Evolutionary conservation across 768 basidiomycete genomes (phyloP).

Genomic region (Grammothele lineata): DNA sequence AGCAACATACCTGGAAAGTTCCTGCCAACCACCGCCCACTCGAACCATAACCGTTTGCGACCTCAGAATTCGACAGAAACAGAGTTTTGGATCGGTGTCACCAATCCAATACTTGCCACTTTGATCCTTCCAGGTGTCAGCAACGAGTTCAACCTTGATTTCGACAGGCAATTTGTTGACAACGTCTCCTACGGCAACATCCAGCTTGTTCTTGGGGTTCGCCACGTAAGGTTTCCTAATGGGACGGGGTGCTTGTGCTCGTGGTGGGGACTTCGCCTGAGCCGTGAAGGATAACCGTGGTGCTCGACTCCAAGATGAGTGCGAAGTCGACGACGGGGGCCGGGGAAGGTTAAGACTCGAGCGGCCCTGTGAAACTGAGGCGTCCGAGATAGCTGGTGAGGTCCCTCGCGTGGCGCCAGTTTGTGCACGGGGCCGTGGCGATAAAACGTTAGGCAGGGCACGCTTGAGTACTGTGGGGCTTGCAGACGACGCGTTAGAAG

Average conservation of each 20-base stretch:
- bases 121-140: slow-evolving; percentile 86
- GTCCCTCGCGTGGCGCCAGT: slow-evolving; percentile 37
- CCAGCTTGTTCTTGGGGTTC: slow-evolving; percentile 87
- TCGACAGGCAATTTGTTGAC: slow-evolving; percentile 84
- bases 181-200: slow-evolving; percentile 89
- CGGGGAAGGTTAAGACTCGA: slow-evolving; percentile 42
- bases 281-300: slow-evolving; percentile 58
- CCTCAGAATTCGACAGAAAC: slow-evolving; percentile 87
- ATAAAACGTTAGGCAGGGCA: slow-evolving; percentile 24
- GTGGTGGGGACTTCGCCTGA: slow-evolving; percentile 40
- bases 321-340: slow-evolving; percentile 38
- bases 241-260: slow-evolving; percentile 32
- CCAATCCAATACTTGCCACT: slow-evolving; percentile 98
- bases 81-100: slow-evolving; percentile 82
- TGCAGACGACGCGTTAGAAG: slow-evolving; percentile 32
- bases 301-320: slow-evolving; percentile 65
- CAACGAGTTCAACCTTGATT: slow-evolving; percentile 77
- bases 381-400: slow-evolving; percentile 65
- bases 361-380: slow-evolving; percentile 43
- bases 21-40: slow-evolving; percentile 92
- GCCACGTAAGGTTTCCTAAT: slow-evolving; percentile 73
- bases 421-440: slow-evolving; percentile 37
- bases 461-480: slow-evolving; percentile 29
- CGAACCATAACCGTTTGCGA: slow-evolving; percentile 96
- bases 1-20: slow-evolving; percentile 82